These are phyloP conservation scores for Mariannaea elegans DNA, from an alignment of 2,329 filamentous ascomycete species.

Conservation along the genomic window DNA sequence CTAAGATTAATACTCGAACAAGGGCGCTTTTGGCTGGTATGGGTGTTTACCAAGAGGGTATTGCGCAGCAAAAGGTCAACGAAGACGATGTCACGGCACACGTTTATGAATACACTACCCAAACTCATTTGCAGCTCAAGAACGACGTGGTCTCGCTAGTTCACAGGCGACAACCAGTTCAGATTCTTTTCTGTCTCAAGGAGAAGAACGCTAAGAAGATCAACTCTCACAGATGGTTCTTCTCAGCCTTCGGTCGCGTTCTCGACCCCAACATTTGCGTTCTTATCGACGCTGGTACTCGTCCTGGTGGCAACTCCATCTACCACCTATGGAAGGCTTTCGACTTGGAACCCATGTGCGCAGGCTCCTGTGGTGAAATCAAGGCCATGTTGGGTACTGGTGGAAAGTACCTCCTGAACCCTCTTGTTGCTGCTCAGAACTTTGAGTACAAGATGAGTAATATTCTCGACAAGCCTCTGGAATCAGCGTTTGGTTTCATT, in stretches of 20 bases:
- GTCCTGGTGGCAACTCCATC: constrained; percentile 91
- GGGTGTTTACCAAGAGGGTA: constrained; percentile 97
- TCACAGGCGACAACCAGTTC: constrained; percentile 87
- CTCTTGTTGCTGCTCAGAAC: constrained; percentile 94
- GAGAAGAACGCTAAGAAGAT: constrained; percentile 99
- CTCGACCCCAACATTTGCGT: constrained; percentile 97
- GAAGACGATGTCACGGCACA: constrained; percentile 95
- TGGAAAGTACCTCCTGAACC: constrained; percentile 90
- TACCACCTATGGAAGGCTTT: constrained; percentile 99
- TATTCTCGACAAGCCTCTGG: constrained; percentile 96
- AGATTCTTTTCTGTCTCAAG: constrained; percentile 97
- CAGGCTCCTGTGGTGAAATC: constrained; percentile 97
- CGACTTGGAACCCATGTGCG: constrained; percentile 96
- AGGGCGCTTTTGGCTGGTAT: constrained; percentile 89
- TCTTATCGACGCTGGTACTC: constrained; percentile 93
- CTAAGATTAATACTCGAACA: constrained; percentile 94
- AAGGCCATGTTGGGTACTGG: constrained; percentile 92
- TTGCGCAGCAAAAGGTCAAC: constrained; percentile 98
- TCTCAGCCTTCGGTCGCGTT: constrained; percentile 92
- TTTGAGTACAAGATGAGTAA: constrained; percentile 99
- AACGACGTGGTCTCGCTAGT: constrained; percentile 87
- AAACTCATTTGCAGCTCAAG: constrained; percentile 88
- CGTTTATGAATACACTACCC: constrained; percentile 94
- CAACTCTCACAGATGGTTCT: constrained; percentile 99
- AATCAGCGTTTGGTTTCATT: constrained; percentile 98